These are phyloP conservation scores for Vaccinium darrowii DNA, from an alignment of 148 eudicot genomes.

Conservation along the genomic window DNA sequence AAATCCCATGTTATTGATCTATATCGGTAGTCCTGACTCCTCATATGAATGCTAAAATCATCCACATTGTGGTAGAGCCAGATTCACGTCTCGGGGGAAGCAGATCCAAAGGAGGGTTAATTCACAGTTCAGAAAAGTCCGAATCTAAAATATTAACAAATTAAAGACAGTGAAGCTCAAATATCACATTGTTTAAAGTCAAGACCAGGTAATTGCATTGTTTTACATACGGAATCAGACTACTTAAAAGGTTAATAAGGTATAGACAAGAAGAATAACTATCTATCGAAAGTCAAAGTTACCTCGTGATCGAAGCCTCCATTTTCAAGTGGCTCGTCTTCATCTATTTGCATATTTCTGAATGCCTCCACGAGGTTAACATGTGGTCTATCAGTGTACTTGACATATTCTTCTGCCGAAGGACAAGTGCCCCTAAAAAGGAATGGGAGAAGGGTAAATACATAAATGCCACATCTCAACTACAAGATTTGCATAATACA, in stretches of 20 bases:
- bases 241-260: neutral
- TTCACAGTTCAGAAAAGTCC: neutral
- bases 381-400: constrained; percentile 65
- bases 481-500: neutral
- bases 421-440: constrained; percentile 65
- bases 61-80: neutral
- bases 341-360: constrained; percentile 77
- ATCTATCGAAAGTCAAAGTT: constrained; percentile 10
- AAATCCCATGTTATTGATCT: neutral
- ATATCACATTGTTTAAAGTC: neutral
- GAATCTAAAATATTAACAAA: neutral
- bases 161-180: neutral
- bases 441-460: neutral
- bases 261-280: neutral
- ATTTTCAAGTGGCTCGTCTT: constrained; percentile 77
- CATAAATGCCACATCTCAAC: neutral
- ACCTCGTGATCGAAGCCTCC: constrained; percentile 83
- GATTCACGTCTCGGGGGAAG: neutral
- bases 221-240: constrained; percentile 6
- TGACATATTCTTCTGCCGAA: constrained; percentile 81
- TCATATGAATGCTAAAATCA: neutral
- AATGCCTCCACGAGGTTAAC: constrained; percentile 83
- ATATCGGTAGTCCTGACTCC: neutral
- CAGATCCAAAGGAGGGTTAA: constrained; percentile 3
- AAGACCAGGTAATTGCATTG: neutral